These are phyloP conservation scores for Cordyceps sp. DNA, from an alignment of 2,329 filamentous ascomycete species.

Conservation along the genomic window DNA sequence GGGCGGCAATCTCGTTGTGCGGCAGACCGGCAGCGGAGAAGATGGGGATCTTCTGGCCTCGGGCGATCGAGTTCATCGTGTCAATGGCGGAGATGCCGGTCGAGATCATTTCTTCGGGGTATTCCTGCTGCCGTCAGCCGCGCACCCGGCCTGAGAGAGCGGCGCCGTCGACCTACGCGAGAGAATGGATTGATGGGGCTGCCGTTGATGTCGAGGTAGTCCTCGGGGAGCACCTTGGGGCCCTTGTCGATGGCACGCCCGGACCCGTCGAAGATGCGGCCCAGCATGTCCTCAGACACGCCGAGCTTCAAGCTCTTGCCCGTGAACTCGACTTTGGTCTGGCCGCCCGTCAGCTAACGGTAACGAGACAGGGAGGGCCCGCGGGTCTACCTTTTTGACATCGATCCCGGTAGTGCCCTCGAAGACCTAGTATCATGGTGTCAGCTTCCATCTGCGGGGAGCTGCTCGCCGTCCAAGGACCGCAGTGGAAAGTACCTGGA, in stretches of 20 bases:
- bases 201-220: constrained; percentile 98
- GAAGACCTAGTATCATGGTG: constrained; percentile 52
- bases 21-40: constrained; percentile 97
- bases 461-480: background rate
- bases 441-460: constrained; percentile 8
- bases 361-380: too few species aligned
- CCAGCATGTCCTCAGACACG: constrained; percentile 98
- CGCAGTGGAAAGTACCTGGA: constrained; percentile 53
- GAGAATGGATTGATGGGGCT: constrained; percentile 97
- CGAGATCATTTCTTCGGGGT: constrained; percentile 99
- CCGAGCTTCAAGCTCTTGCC: constrained; percentile 96
- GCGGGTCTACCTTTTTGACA: constrained; percentile 77
- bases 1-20: constrained; percentile 97
- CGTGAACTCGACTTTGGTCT: constrained; percentile 96
- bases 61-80: constrained; percentile 94
- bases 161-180: constrained; percentile 39
- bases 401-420: constrained; percentile 95
- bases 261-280: constrained; percentile 96
- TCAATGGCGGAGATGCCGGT: constrained; percentile 99
- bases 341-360: constrained; percentile 14
- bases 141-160: background rate
- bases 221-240: constrained; percentile 92
- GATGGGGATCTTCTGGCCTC: constrained; percentile 98
- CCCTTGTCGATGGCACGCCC: constrained; percentile 98
- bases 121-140: constrained; percentile 44